Evolutionary conservation across 495 filamentous ascomycete species (phyloP), one percentile per base, ranked within the genome.

Genomic region (Aspergillus cristatus): DNA sequence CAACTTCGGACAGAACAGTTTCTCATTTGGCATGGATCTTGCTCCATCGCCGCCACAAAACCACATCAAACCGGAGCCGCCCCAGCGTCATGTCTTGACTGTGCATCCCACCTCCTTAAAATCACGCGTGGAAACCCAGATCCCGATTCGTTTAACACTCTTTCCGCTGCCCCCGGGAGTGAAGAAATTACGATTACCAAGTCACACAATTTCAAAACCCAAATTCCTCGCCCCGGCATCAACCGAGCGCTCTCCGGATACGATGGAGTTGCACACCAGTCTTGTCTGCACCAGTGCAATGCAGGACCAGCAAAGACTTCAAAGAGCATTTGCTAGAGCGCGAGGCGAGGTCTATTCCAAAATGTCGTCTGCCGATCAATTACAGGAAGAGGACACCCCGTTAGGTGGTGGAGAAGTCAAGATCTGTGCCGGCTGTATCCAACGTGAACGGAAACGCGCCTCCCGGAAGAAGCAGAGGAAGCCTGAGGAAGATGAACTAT

Each of bases 201-300:
- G 82, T 2, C 76, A 91, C 53, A 87, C 87, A 0, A 90, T 97
- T 40, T 86, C 87, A 7, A 95, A 94, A 57, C 79, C 84, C 14
- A 97, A 96, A 54, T 66, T 93, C 18, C 71, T 88, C 26, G 75
- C 83, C 14, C 84, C 82, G 45, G 76, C 75, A 5, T 60, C 68
- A 14, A 69, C 76, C 8, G 62, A 68, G 35, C 72, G 68, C 32
- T 66, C 70, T 11, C 67, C 75, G 7, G 85, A 93, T 38, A 90
- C 73, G 40, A 72, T 94, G 12, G 88, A 96, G 58, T 54, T 96
- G 35, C 72, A 80, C 39, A 82, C 82, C 2, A 81, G 75, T 49
- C 65, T 95, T 3, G 87, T 97, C 12, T 96, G 89, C 54, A 82
- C 86, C 2, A 95, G 85, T 57, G 88, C 90, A n/a, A 94, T 96